phyloP scores from a whole-genome alignment of 176 grass and related monocot species.

The Oryza longistaminata region DNA sequence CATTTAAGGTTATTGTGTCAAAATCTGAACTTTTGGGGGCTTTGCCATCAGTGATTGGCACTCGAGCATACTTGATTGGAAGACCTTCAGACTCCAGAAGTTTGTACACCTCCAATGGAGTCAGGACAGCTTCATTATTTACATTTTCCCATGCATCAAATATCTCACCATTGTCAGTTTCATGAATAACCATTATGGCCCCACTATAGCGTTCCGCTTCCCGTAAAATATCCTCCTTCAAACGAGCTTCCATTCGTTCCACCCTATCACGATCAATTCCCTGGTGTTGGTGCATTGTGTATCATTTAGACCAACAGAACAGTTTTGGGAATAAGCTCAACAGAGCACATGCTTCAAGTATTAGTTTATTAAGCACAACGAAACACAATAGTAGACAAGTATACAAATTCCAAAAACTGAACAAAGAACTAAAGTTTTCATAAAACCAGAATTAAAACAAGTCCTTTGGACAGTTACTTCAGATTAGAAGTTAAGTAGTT shows the following conservation, averaged over 20 bases:
- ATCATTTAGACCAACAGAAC: slow-evolving; percentile 25
- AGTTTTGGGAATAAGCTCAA: slow-evolving; percentile 9
- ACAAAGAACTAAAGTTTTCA: slow-evolving; percentile 24
- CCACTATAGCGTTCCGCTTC: slow-evolving; percentile 77
- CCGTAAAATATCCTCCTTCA: slow-evolving; percentile 94
- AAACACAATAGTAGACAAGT: slow-evolving; percentile 32
- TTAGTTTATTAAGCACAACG: slow-evolving; percentile 5
- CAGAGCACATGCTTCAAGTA: slow-evolving; percentile 21
- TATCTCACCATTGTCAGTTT: slow-evolving; percentile 83
- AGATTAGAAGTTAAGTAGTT: slow-evolving; percentile 22
- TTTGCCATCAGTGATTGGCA: slow-evolving; percentile 99
- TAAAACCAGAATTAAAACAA: not conserved
- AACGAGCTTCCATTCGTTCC: slow-evolving; percentile 94
- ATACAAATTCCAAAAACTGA: slow-evolving; percentile 10
- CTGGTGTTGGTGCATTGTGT: slow-evolving; percentile 40
- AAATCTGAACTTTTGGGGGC: slow-evolving; percentile 99
- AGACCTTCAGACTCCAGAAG: slow-evolving; percentile 79
- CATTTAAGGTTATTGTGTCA: slow-evolving; percentile 80
- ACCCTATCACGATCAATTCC: slow-evolving; percentile 91
- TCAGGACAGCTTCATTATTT: slow-evolving; percentile 76
- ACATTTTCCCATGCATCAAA: slow-evolving; percentile 95
- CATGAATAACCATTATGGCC: slow-evolving; percentile 94
- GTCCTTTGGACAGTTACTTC: slow-evolving; percentile 7
- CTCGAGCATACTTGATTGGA: slow-evolving; percentile 88
- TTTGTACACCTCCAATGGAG: slow-evolving; percentile 91